Conservation (phyloP, 2,329 filamentous ascomycete species). For the Diaporthe eres region DNA sequence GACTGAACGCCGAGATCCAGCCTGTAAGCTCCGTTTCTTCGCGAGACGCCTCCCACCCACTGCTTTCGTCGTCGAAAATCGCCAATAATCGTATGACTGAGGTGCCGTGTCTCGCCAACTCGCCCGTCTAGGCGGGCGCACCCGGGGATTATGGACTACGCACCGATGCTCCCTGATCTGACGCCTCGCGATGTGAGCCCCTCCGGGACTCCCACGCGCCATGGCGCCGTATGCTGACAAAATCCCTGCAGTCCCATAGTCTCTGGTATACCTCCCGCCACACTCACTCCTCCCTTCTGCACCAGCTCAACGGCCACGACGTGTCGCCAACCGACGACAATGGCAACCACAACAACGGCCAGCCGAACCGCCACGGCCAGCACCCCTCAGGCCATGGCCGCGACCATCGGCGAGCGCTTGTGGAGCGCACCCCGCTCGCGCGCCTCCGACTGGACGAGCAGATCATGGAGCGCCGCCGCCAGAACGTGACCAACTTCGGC, state of each 20-base stretch:
- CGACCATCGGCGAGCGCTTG: conserved; percentile 50
- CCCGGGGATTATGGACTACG: conserved; percentile 66
- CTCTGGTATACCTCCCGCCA: conserved; percentile 81
- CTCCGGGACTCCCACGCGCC: not conserved
- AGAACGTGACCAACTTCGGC: conserved; percentile 89
- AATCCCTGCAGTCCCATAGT: conserved; percentile 71
- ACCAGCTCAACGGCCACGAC: conserved; percentile 35
- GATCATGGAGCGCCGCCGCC: conserved; percentile 80
- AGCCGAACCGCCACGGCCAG: conserved; percentile 43
- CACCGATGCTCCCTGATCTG: conserved; percentile 75
- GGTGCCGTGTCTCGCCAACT: not conserved
- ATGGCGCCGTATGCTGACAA: conserved; percentile 43
- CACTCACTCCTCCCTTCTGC: conserved; percentile 54
- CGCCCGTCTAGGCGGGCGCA: conserved; percentile 9
- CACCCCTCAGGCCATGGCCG: conserved; percentile 52
- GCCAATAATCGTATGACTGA: not conserved
- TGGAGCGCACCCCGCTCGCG: conserved; percentile 74
- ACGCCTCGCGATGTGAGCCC: conserved; percentile 77
- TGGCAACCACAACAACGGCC: conserved; percentile 48
- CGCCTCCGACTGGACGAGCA: conserved; percentile 83
- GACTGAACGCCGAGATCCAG: not conserved
- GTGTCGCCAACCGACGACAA: conserved; percentile 45
- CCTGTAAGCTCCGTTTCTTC: not conserved
- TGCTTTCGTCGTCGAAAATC: not conserved
- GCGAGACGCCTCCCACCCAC: not conserved